Base-by-base conservation (phyloP, 2,329 filamentous ascomycete species). In the Didymella keratinophila region DNA sequence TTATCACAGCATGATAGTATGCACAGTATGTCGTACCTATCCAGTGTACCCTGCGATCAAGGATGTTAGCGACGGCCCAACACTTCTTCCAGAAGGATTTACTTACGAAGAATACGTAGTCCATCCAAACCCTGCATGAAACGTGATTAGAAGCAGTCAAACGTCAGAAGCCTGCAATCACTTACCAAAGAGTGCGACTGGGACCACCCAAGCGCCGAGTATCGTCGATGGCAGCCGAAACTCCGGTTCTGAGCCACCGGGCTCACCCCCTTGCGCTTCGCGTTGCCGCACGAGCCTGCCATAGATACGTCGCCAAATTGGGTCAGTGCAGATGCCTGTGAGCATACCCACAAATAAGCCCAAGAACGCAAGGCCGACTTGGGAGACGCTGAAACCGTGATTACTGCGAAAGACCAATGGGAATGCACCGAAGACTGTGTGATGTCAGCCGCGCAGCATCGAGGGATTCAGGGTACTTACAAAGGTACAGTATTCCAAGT, bases 401-500 rank as follows among this genome's bases (percentile, higher is more conserved):
- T 90, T 87, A 43, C 83, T 85, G 25, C 82, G 75, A 71, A 97
- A 97, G 16, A 97, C 87, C 43, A 96, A 80, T 5, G 89, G 86
- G 69, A 97, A 96, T 0, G 93, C 92, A 20, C 92, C 92, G 20
- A 66, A 63, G 50, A 60, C 59, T 52, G 52, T 30, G 37, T 32
- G 6, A 34, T 27, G 48, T 60, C 23, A 58, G 51, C 18, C 28
- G 94, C 79, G 4, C 88, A 84, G 70, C 95, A 94, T 0, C 90
- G 91, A 21, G 90, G 91, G 25, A 34, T 11, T 18, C 27, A 23
- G 28, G 28, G 20, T 32, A 60, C 57, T 60, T 16, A 60, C 57
- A 96, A 37, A 97, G 86, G 73, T 97, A 97, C 2, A 97, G 79
- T 43, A 96, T 89, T 5, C 93, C 93, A 8, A 97, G 82, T n/a